These are phyloP conservation scores for Colletotrichum destructivum DNA, from an alignment of 2,329 filamentous ascomycete genomes.

Conservation along the genomic window DNA sequence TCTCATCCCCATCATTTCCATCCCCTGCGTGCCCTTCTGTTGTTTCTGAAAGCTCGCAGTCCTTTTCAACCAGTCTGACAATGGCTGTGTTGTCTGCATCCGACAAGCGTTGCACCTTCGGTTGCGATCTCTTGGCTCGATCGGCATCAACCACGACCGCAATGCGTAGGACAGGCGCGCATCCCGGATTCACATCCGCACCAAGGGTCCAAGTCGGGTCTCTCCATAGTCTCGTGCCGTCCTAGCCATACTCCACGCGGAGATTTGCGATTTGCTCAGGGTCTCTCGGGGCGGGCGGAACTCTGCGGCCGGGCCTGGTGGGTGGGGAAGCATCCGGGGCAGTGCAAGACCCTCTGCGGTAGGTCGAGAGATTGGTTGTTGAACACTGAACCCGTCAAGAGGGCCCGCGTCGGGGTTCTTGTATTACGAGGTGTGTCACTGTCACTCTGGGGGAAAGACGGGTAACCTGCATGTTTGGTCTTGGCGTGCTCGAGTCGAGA, in stretches of 20 bases:
- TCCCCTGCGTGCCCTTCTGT: not conserved
- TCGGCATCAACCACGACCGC: not conserved
- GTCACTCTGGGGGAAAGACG: not conserved
- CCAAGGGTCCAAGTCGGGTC: not conserved
- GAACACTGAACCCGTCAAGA: not conserved
- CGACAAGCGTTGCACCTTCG: not conserved
- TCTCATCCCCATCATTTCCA: too few species aligned
- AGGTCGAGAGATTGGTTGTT: not conserved
- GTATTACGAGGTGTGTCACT: not conserved
- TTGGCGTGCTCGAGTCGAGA: constrained; percentile 6
- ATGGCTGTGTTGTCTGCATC: not conserved
- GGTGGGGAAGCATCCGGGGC: constrained; percentile 24
- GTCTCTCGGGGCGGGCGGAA: constrained; percentile 9
- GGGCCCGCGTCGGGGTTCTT: not conserved
- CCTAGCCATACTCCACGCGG: constrained; percentile 10
- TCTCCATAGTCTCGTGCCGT: not conserved
- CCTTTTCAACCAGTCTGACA: too few species aligned
- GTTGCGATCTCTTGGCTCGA: not conserved
- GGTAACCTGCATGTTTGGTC: not conserved
- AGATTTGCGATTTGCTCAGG: constrained; percentile 4
- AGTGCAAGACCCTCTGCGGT: constrained; percentile 2
- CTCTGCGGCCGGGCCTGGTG: constrained; percentile 7
- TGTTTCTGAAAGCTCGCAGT: not conserved
- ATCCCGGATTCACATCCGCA: too few species aligned
- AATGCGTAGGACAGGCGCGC: too few species aligned